Percentiles rank a stretch among this genome's conserved stretches.
These are phyloP conservation scores for Acacia acuminata DNA, from an alignment of 306 rosid species.

Conservation along the genomic window DNA sequence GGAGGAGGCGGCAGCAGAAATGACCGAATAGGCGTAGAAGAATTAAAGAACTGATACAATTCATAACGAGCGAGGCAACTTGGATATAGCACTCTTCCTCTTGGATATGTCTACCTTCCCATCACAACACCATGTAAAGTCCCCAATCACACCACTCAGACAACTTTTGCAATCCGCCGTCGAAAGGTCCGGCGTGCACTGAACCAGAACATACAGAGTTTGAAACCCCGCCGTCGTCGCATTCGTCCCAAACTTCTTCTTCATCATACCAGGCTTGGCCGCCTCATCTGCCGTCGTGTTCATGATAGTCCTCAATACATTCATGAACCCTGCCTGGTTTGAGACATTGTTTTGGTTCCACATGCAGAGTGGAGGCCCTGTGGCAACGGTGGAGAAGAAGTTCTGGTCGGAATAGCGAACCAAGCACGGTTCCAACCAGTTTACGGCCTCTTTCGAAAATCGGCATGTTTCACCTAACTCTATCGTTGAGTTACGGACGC, in stretches of 20 bases:
- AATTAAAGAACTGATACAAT: not conserved
- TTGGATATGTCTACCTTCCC: not conserved
- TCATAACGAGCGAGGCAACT: not conserved
- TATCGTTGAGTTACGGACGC: not conserved
- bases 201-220: conserved; percentile 14
- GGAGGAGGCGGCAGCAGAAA: not conserved
- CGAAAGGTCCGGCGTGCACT: conserved; percentile 38
- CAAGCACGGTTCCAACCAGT: conserved; percentile 31
- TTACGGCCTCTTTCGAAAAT: not conserved
- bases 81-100: not conserved
- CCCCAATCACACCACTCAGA: not conserved
- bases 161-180: conserved; percentile 21
- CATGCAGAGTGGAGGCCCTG: not conserved
- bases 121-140: not conserved
- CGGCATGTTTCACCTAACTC: not conserved
- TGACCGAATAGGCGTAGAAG: not conserved
- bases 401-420: conserved; percentile 29
- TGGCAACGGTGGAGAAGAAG: conserved; percentile 23
- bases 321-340: conserved; percentile 6
- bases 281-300: conserved; percentile 27
- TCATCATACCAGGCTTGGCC: not conserved
- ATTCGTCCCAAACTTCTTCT: conserved; percentile 28
- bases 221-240: conserved; percentile 18
- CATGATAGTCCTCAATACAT: conserved; percentile 7
- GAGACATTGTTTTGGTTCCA: not conserved